A percentile compares a stretch with the other conserved stretches of the same genome.
Evolutionary conservation across 2,329 filamentous ascomycete genomes (phyloP).

Genomic region (Spiromastix sp.): DNA sequence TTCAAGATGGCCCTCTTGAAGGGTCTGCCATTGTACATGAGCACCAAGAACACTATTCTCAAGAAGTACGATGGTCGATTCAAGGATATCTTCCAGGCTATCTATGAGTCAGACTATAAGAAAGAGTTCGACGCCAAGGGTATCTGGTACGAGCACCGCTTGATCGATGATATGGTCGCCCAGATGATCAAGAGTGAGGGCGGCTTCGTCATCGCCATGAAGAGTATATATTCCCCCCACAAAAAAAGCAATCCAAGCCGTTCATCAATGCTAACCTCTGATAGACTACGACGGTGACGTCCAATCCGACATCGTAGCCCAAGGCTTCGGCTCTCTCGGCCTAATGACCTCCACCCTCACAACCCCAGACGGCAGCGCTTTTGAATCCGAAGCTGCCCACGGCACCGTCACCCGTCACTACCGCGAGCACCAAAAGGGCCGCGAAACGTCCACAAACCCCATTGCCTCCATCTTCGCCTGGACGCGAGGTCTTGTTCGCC

Average conservation of each 20-base stretch:
- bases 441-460: conserved; percentile 94
- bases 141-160: conserved; percentile 98
- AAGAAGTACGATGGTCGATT: conserved; percentile 98
- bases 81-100: conserved; percentile 98
- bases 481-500: conserved; percentile 89
- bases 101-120: conserved; percentile 83
- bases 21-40: conserved; percentile 93
- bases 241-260: neutral
- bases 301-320: conserved; percentile 94
- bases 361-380: conserved; percentile 92
- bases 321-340: conserved; percentile 94
- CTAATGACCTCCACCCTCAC: conserved; percentile 98
- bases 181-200: conserved; percentile 99
- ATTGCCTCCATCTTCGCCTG: conserved; percentile 99
- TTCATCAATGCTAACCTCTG: conserved; percentile 12
- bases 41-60: conserved; percentile 99
- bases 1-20: conserved; percentile 93
- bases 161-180: conserved; percentile 99
- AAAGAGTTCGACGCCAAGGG: conserved; percentile 78
- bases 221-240: conserved; percentile 58
- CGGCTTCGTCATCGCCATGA: conserved; percentile 94
- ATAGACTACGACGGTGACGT: conserved; percentile 97
- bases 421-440: conserved; percentile 97
- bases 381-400: conserved; percentile 95
- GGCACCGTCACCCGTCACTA: conserved; percentile 97